Percentiles rank a stretch among this genome's conserved stretches.
Evolutionary conservation across 2,329 filamentous ascomycete species (phyloP).

Genomic region (Aspergillus sp.): DNA sequence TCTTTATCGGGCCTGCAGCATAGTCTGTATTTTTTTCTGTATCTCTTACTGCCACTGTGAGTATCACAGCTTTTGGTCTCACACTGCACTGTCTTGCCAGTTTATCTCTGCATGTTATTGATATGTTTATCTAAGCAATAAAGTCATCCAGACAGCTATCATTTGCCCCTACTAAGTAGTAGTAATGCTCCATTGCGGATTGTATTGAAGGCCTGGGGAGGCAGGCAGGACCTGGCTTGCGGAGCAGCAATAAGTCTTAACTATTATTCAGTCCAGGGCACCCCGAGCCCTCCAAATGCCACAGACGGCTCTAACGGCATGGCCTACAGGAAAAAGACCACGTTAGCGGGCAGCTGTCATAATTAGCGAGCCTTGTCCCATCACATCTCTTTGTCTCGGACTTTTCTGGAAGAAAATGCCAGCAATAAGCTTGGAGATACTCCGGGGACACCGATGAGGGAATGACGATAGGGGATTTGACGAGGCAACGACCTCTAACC

Average conservation of each 20-base stretch:
- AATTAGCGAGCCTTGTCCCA: background rate
- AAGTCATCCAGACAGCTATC: background rate
- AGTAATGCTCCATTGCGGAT: background rate
- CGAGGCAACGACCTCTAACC: background rate
- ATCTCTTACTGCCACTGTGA: background rate
- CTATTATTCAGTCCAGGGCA: background rate
- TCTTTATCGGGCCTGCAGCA: background rate
- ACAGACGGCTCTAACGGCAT: background rate
- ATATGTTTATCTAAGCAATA: background rate
- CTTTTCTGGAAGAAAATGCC: background rate
- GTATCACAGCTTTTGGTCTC: background rate
- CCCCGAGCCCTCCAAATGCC: background rate
- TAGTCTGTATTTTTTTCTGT: slow-evolving; percentile 4
- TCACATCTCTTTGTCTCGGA: background rate
- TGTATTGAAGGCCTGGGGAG: background rate
- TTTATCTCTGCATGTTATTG: background rate
- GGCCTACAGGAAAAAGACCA: background rate
- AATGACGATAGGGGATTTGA: slow-evolving; percentile 1
- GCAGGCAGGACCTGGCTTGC: background rate
- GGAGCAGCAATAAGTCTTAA: background rate
- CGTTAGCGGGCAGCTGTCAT: background rate
- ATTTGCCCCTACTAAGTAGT: background rate
- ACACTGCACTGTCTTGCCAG: background rate
- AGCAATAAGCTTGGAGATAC: background rate
- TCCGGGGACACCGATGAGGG: background rate